Conservation (phyloP, 805 yeast species). For the Saccharomycopsis sp. region DNA sequence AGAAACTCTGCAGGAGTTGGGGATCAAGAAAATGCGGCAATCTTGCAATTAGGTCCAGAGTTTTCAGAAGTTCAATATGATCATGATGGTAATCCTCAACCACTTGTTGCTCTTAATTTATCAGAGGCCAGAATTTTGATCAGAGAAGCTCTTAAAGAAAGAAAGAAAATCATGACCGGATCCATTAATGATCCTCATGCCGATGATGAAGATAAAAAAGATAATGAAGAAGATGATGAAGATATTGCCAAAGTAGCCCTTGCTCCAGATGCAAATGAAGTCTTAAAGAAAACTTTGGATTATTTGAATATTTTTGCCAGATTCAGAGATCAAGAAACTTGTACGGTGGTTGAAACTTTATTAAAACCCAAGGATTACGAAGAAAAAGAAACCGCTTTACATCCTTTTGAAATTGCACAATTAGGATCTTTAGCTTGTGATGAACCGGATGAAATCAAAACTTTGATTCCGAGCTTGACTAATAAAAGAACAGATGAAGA, state of each 20-base stretch:
- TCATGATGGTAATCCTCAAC: conserved; percentile 69
- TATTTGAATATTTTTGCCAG: conserved; percentile 78
- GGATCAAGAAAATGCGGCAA: conserved; percentile 89
- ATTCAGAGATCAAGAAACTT: conserved; percentile 86
- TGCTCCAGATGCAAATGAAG: conserved; percentile 76
- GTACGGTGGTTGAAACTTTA: conserved; percentile 85
- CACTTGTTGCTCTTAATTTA: conserved; percentile 73
- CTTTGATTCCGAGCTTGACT: conserved; percentile 79
- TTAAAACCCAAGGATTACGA: conserved; percentile 63
- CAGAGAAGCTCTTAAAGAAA: conserved; percentile 78
- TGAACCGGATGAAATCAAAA: conserved; percentile 94
- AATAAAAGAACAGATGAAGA: conserved; percentile 80
- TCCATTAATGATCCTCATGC: conserved; percentile 25
- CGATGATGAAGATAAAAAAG: conserved; percentile 22
- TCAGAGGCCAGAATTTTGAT: conserved; percentile 86
- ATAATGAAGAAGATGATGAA: conserved; percentile 25
- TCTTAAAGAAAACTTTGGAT: conserved; percentile 83
- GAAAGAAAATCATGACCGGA: conserved; percentile 44
- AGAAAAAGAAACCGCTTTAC: conserved; percentile 37
- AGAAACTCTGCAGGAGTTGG: conserved; percentile 44
- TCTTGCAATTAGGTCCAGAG: conserved; percentile 84
- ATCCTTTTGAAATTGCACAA: conserved; percentile 95
- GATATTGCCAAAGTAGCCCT: conserved; percentile 32
- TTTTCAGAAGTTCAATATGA: conserved; percentile 72
- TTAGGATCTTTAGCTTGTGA: conserved; percentile 83